phyloP scores from a whole-genome alignment of 306 rosid genomes.

The Phaseolus lunatus region DNA sequence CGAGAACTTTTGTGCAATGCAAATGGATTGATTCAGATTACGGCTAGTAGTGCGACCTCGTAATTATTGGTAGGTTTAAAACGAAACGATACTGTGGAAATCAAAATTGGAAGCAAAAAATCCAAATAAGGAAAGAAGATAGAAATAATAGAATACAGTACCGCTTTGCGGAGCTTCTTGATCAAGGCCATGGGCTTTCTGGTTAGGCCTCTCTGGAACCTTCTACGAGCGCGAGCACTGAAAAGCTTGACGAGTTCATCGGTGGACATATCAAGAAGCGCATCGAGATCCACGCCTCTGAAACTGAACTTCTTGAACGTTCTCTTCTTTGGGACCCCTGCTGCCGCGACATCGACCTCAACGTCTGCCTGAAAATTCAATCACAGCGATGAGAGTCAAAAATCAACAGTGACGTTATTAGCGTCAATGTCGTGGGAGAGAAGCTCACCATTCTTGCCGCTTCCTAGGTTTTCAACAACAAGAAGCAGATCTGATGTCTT shows the following conservation, averaged over 20 bases:
- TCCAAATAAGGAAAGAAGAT: neutral
- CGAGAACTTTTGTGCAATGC: too few relatives aligned
- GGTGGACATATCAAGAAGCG: constrained; percentile 91
- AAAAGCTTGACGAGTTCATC: constrained; percentile 90
- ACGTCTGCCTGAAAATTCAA: constrained; percentile 68
- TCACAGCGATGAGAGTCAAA: neutral
- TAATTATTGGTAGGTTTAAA: neutral
- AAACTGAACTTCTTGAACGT: constrained; percentile 93
- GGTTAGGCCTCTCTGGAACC: constrained; percentile 94
- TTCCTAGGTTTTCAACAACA: constrained; percentile 8
- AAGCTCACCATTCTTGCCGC: constrained; percentile 25
- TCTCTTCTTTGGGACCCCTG: constrained; percentile 84
- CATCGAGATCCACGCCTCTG: constrained; percentile 87
- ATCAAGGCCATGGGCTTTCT: constrained; percentile 96
- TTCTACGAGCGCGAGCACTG: constrained; percentile 87
- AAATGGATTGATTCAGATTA: too few relatives aligned
- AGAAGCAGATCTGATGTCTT: neutral
- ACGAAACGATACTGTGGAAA: neutral
- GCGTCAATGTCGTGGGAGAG: neutral
- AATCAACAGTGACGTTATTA: neutral
- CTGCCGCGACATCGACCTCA: constrained; percentile 69
- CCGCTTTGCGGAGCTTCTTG: constrained; percentile 98
- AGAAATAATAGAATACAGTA: neutral
- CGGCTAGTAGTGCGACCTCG: too few relatives aligned
- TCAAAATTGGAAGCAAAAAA: neutral